Percentiles rank a stretch among this genome's conserved stretches.
These are phyloP conservation scores for Irpex sp. DNA, from an alignment of 1,284 basidiomycete species.

Conservation along the genomic window DNA sequence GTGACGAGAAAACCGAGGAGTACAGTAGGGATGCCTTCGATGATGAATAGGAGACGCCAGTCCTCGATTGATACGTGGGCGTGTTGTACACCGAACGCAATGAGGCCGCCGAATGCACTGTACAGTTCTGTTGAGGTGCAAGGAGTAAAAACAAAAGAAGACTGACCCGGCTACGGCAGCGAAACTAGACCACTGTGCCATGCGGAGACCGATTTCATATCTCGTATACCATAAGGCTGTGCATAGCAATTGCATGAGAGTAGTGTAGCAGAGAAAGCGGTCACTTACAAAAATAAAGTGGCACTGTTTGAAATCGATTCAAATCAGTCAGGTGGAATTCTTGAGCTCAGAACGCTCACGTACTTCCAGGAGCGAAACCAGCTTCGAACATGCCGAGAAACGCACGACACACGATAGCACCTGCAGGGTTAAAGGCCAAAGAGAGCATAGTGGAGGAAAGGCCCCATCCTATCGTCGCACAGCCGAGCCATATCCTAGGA, in stretches of 20 bases:
- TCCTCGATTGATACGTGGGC: slow-evolving; percentile 42
- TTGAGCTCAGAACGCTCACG: too few relatives aligned
- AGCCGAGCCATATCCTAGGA: slow-evolving; percentile 62
- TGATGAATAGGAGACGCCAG: slow-evolving; percentile 71
- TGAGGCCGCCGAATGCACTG: slow-evolving; percentile 63
- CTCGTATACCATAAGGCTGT: slow-evolving; percentile 74
- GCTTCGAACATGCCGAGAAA: slow-evolving; percentile 68
- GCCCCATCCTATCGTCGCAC: slow-evolving; percentile 66
- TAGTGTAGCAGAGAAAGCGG: not conserved
- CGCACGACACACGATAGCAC: slow-evolving; percentile 53
- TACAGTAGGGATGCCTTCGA: slow-evolving; percentile 71
- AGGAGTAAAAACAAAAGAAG: too few relatives aligned
- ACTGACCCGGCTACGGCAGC: slow-evolving; percentile 64
- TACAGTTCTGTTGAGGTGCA: too few relatives aligned
- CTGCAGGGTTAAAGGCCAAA: slow-evolving; percentile 49
- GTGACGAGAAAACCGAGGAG: slow-evolving; percentile 62
- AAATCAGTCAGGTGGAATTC: too few relatives aligned
- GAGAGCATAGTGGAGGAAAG: slow-evolving; percentile 65
- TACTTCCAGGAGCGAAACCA: slow-evolving; percentile 50
- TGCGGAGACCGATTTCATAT: slow-evolving; percentile 61
- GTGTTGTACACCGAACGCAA: slow-evolving; percentile 68
- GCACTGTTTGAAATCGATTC: slow-evolving; percentile 33
- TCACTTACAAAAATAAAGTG: slow-evolving; percentile 64
- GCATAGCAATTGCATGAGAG: not conserved
- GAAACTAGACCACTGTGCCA: slow-evolving; percentile 77